Percentiles rank a stretch among this genome's conserved stretches.
Conservation (phyloP, 2,329 filamentous ascomycete species). For the Bipolaris cookei region DNA sequence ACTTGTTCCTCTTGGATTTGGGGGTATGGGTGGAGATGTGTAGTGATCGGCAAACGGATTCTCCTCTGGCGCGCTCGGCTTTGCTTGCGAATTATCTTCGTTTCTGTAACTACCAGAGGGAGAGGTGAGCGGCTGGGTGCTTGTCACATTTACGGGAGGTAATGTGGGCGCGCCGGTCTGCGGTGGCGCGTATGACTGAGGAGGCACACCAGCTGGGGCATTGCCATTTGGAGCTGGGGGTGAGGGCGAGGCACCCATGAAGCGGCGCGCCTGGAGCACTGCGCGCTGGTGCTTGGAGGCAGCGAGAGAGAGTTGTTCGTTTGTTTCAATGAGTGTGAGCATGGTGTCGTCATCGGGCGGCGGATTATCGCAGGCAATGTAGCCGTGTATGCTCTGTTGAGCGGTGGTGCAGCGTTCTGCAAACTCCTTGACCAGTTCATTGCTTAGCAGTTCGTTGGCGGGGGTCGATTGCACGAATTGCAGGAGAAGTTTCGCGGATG, state of each 20-base stretch:
- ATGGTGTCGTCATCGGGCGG: slow-evolving; percentile 91
- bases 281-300: slow-evolving; percentile 85
- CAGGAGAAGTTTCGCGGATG: slow-evolving; percentile 87
- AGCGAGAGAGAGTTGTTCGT: slow-evolving; percentile 84
- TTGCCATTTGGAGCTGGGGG: slow-evolving; percentile 21
- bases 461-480: slow-evolving; percentile 90
- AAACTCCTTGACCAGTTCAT: slow-evolving; percentile 94
- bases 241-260: slow-evolving; percentile 41
- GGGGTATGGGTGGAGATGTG: slow-evolving; percentile 41
- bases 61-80: slow-evolving; percentile 28
- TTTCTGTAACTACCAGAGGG: slow-evolving; percentile 19
- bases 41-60: slow-evolving; percentile 54
- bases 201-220: slow-evolving; percentile 22
- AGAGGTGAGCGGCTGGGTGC: slow-evolving; percentile 23
- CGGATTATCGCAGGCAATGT: slow-evolving; percentile 81
- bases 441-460: slow-evolving; percentile 73
- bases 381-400: slow-evolving; percentile 79
- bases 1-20: slow-evolving; percentile 20
- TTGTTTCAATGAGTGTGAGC: slow-evolving; percentile 90
- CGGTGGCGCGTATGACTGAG: slow-evolving; percentile 20
- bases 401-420: slow-evolving; percentile 83
- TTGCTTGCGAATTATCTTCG: background rate
- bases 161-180: slow-evolving; percentile 25
- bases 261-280: slow-evolving; percentile 64
- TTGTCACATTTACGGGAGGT: slow-evolving; percentile 23